These are phyloP conservation scores for Piper betle DNA, from an alignment of 164 flowering plant genomes.

Conservation along the genomic window DNA sequence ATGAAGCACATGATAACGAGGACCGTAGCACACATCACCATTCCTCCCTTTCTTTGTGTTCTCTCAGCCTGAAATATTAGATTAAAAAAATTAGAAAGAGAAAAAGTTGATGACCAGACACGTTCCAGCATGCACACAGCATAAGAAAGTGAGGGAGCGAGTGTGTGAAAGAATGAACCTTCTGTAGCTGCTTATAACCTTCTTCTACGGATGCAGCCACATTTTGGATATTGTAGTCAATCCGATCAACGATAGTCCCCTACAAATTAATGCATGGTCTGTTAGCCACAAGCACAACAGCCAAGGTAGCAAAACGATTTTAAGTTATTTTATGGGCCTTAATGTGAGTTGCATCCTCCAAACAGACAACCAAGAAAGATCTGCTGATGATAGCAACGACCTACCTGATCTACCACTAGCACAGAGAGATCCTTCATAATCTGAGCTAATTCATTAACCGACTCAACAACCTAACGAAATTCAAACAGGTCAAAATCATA, in stretches of 20 bases:
- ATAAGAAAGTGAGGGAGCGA: neutral
- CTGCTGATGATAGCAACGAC: neutral
- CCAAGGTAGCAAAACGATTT: too few relatives aligned
- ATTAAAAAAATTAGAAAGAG: neutral
- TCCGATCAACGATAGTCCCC: constrained; percentile 96
- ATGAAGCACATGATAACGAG: constrained; percentile 82
- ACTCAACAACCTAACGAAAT: constrained; percentile 64
- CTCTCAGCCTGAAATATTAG: constrained; percentile 67
- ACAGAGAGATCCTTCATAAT: constrained; percentile 98
- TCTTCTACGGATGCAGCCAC: constrained; percentile 86
- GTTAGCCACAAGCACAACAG: neutral
- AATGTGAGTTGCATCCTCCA: too few relatives aligned
- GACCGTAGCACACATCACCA: constrained; percentile 82
- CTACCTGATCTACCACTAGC: constrained; percentile 96
- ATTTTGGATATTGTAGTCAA: constrained; percentile 91
- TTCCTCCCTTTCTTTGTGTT: constrained; percentile 75
- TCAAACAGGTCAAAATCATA: neutral
- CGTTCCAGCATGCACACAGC: neutral
- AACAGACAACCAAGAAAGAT: too few relatives aligned
- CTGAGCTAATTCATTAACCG: constrained; percentile 92
- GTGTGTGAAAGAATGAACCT: constrained; percentile 32
- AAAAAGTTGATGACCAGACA: neutral
- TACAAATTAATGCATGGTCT: constrained; percentile 16
- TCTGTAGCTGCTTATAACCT: constrained; percentile 77
- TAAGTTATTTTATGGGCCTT: too few relatives aligned